Base-by-base conservation (phyloP, 805 yeast genomes). In the Saccharomycopsis sp. region DNA sequence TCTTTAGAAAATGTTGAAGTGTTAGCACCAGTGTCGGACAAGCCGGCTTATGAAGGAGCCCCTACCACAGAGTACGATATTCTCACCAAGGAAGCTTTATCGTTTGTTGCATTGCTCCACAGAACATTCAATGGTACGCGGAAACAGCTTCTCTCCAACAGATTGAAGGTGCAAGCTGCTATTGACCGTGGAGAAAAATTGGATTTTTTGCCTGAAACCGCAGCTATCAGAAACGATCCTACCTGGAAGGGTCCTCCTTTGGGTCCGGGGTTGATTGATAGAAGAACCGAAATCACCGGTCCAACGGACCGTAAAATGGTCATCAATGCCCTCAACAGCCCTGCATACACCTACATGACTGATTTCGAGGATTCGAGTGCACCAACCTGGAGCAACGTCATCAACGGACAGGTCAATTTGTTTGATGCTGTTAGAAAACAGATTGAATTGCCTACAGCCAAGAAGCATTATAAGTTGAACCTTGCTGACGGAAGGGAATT, bases 261-360 rank as follows among this genome's bases (percentile, higher is more conserved):
- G 54, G 91, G 89, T 46, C 85, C 84, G 47, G 90, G 91, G 54
- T 74, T 87, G 65, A 79, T 80, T 60, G 87, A 85, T 69, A 80
- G 95, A 74, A 80, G 90, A 68, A 84, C 82, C 50, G 94, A 87
- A 71, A 87, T 87, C 70, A 87, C 95, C 23, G 95, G 95, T 54
- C 95, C 95, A 20, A 87, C 91, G 56, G 87, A 86, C 68, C 80
- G 92, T 63, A 85, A 87, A 66, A 87, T 87, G 95, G 81, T 87
- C 62, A 83, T 87, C 67, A 87, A 87, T 67, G 94, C 92, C 1
- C 77, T 87, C 69, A 87, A 87, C 72, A 83, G 91, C 0, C 77
- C 79, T 56, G 94, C 87, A 50, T 86, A 86, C 62, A 87, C 94
- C 34, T 87, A 87, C 70, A 87, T 87, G 94, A 84, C 90, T 50